phyloP scores from a whole-genome alignment of 2,329 filamentous ascomycete species.

The Colletotrichum sp. region DNA sequence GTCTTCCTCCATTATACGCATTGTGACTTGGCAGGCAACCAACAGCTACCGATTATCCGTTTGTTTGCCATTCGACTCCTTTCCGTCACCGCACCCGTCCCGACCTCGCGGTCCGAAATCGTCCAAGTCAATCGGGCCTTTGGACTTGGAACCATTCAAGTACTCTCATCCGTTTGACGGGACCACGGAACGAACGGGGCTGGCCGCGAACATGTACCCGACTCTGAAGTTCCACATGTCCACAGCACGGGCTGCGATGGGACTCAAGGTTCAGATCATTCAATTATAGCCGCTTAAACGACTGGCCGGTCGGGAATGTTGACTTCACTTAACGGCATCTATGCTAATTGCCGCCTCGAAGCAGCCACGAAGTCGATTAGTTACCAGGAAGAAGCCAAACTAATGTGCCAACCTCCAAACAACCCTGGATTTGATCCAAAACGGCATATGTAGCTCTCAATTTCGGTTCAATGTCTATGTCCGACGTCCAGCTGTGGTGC shows the following conservation, averaged over 20 bases:
- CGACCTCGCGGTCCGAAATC: background rate
- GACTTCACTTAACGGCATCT: background rate
- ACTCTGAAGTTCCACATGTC: background rate
- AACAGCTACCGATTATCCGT: fast-evolving
- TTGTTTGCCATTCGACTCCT: background rate
- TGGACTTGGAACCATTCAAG: background rate
- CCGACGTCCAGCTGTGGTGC: background rate
- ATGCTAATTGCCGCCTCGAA: fast-evolving
- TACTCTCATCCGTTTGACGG: background rate
- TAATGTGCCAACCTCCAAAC: background rate
- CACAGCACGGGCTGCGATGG: background rate
- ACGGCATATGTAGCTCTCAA: background rate
- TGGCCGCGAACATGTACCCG: background rate
- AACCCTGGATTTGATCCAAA: background rate
- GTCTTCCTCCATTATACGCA: background rate
- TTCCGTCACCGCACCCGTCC: background rate
- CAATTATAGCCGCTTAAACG: fast-evolving
- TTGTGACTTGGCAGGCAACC: fast-evolving
- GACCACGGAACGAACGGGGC: background rate
- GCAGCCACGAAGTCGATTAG: fast-evolving
- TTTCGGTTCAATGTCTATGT: background rate
- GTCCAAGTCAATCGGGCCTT: background rate
- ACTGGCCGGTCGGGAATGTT: fast-evolving
- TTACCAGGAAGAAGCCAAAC: background rate
- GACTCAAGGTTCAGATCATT: fast-evolving